Percentiles rank a stretch among this genome's conserved stretches.
These are phyloP conservation scores for Starmerella stigmatis DNA, from an alignment of 805 yeast species.

Conservation along the genomic window DNA sequence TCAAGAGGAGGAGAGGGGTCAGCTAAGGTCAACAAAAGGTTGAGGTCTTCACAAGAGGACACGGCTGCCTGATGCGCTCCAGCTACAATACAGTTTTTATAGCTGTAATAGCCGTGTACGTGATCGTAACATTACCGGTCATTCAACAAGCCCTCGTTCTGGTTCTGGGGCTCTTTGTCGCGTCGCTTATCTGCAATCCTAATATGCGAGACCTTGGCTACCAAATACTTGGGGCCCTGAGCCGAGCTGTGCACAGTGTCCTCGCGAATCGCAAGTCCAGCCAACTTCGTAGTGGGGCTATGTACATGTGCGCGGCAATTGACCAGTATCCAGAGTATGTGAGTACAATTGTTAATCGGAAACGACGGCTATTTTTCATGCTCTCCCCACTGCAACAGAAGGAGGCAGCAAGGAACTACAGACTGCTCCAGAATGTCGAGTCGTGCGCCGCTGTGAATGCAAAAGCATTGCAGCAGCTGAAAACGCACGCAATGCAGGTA, in stretches of 20 bases:
- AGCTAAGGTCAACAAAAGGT: too few relatives aligned
- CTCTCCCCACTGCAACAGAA: slow-evolving; percentile 49
- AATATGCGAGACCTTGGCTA: neutral
- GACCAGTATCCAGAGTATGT: slow-evolving; percentile 19
- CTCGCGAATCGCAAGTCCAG: neutral
- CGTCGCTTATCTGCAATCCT: neutral
- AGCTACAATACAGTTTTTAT: neutral
- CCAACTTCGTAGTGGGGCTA: neutral
- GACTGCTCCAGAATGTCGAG: slow-evolving; percentile 44
- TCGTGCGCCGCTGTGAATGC: slow-evolving; percentile 40
- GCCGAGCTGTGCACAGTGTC: neutral
- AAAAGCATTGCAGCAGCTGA: slow-evolving; percentile 38
- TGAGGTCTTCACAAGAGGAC: too few relatives aligned
- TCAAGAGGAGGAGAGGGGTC: too few relatives aligned
- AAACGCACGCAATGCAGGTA: slow-evolving; percentile 31
- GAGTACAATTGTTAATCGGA: slow-evolving; percentile 18
- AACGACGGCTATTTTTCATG: slow-evolving; percentile 25
- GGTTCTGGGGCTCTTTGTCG: neutral
- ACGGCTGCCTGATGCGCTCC: neutral
- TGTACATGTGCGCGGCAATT: slow-evolving; percentile 22
- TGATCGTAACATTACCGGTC: neutral
- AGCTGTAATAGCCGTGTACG: neutral
- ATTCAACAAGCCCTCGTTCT: neutral
- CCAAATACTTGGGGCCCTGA: neutral
- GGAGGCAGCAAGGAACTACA: slow-evolving; percentile 43